Base-by-base conservation (phyloP, 352 stramenopile species). In the Globisporangium nunn region DNA sequence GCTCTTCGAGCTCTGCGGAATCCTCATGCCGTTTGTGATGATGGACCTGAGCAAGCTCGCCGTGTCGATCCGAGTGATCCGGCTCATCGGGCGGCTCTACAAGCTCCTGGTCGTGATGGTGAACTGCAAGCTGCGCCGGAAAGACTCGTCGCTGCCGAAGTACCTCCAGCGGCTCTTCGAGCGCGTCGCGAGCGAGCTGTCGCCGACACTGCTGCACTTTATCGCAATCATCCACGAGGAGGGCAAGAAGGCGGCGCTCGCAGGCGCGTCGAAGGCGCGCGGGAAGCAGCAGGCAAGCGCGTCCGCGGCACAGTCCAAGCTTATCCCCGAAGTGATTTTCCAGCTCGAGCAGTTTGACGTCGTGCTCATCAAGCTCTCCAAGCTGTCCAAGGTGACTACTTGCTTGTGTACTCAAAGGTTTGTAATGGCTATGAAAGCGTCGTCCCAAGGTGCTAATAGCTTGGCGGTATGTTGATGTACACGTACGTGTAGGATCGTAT, bases 291-390 rank as follows among this genome's bases (percentile, higher is more conserved):
- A 45, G 40, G 18, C 23, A 23, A 55, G 46, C 59, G 56, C 51
- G 10, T 17, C 55, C 6, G 60, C 57, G 1, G 53, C 54, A 7
- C 71, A 85, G 57, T 70, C 74, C 14, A 85, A 81, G 54, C 62
- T 86, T 8, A 85, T 89, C 17, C 76, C 79, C 0, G 75, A 87
- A 4, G 65, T 87, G 8, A 75, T 89, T 10, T 89, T 71, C 50
- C 76, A 85, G 57, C 67, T 89, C 18, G 79, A 89, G 55, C 79
- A 89, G 56, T 87, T 74, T 23, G 79, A 89, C 56, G 58, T 87
- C 43, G 57, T 67, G 10, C 63, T 89, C 44, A 85, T 89, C 50
- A 80, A 79, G 33, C 67, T 89, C 4, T 87, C 76, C 4, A 85
- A 86, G 56, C 39, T 85, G 6, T 86, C 68, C 59, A 81, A 75